Conservation (phyloP, 306 rosid genomes). For the Trichosanthes truncata region DNA sequence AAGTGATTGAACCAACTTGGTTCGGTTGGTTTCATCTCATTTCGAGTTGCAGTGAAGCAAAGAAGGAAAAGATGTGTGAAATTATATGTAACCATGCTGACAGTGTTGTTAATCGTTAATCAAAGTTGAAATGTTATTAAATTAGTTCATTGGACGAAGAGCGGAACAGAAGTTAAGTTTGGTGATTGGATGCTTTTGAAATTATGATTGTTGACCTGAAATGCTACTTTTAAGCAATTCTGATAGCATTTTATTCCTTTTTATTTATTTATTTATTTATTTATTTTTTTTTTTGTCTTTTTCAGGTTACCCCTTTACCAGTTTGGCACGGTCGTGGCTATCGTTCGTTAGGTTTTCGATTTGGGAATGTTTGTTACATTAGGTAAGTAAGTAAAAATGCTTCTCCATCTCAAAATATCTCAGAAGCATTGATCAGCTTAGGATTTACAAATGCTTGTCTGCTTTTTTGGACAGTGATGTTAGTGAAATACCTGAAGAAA, state of each 20-base stretch:
- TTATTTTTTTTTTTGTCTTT: not conserved
- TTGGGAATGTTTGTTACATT: conserved; percentile 83
- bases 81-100: not conserved
- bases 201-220: not conserved
- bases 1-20: not conserved
- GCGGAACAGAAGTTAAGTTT: not conserved
- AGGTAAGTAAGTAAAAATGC: conserved; percentile 40
- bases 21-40: not conserved
- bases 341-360: conserved; percentile 85
- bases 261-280: no score
- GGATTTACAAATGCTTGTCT: conserved; percentile 12
- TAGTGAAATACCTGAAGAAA: conserved; percentile 88
- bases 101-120: no score
- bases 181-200: not conserved
- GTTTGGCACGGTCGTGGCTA: conserved; percentile 91
- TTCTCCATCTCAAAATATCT: conserved; percentile 17
- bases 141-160: not conserved
- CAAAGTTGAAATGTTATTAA: not conserved
- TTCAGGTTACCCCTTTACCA: conserved; percentile 82
- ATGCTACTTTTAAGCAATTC: not conserved
- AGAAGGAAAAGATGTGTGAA: not conserved
- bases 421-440: not conserved
- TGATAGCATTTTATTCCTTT: not conserved
- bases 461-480: conserved; percentile 46
- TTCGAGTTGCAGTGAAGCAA: not conserved